Conservation (phyloP, 768 basidiomycete species). For the Lactarius vividus region DNA sequence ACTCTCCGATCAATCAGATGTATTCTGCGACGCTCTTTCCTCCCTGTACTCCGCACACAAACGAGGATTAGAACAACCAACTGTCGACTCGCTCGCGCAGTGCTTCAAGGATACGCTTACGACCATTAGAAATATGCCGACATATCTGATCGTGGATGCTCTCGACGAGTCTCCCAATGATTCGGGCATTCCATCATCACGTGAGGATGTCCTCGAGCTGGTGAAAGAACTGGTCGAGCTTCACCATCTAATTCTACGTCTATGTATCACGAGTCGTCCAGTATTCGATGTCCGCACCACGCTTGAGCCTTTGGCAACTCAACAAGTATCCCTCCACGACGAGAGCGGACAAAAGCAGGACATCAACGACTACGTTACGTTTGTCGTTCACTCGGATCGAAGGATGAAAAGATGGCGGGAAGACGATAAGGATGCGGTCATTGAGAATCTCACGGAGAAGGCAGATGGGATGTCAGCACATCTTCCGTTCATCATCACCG, state of each 20-base stretch:
- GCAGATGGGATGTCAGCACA: neutral
- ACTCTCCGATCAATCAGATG: neutral
- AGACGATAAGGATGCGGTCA: neutral
- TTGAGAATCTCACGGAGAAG: neutral
- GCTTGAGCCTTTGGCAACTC: neutral
- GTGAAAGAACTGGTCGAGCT: neutral
- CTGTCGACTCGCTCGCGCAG: neutral
- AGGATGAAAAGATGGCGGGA: neutral
- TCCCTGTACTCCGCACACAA: neutral
- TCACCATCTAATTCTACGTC: neutral
- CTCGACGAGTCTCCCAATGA: neutral
- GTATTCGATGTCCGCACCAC: neutral
- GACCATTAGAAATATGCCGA: neutral
- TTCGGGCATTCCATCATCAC: neutral
- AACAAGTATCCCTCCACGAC: neutral
- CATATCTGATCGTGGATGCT: neutral
- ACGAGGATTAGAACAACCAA: neutral
- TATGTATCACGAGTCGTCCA: neutral
- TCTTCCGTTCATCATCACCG: neutral
- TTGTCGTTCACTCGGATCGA: neutral
- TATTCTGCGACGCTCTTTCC: neutral
- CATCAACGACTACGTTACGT: neutral
- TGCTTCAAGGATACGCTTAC: neutral
- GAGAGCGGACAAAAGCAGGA: neutral
- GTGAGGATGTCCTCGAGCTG: neutral